Evolutionary conservation across 768 basidiomycete genomes (phyloP), one percentile per base, ranked within the genome.

Genomic region (Kwoniella dejecticola): DNA sequence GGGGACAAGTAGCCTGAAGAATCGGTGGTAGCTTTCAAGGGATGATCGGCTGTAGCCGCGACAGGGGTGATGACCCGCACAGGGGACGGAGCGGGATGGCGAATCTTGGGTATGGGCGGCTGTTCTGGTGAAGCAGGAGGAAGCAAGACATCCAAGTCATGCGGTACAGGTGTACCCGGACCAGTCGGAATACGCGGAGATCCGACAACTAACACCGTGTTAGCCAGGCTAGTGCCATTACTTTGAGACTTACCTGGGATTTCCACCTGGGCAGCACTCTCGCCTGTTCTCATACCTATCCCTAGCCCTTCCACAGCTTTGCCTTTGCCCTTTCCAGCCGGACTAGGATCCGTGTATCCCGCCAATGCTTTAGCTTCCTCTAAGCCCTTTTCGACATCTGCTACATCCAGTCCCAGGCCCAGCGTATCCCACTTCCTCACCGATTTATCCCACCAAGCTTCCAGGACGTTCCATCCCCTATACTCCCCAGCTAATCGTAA

Each of bases 371-470:
- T 65, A 2, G 74, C 74, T 52, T 76, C 74, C 8, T 60, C 58
- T 56, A 76, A 23, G 8, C 74, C 74, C 36, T 65, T 55, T 52
- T 73, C 70, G 15, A 71, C 52, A n/a, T 57, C 75, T 6, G 67
- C 81, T 40, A 81, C 74, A 52, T 85, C 85, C 27, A 85, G 78
- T 31, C 90, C 82, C 31, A 91, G 77, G 2, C 92, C 92, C 24
- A 85, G 83, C 68, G 89, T 86, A 56, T 88, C 85, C 93, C 94
- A 97, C 75, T 86, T 86, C 75, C 88, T 84, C 48, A 92, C 82
- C 79, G 91, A 92, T 67, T 84, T 83, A 80, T 96, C 94, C 48
- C 91, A 93, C 88, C 89, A 90, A 13, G 92, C 94, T 77, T 97
- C 93, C 60, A 96, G 79, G 5, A 92, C 89, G 75, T 83, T 89